Conservation (phyloP, 371 early-diverging fungal genomes). For the Mucor piriformis region DNA sequence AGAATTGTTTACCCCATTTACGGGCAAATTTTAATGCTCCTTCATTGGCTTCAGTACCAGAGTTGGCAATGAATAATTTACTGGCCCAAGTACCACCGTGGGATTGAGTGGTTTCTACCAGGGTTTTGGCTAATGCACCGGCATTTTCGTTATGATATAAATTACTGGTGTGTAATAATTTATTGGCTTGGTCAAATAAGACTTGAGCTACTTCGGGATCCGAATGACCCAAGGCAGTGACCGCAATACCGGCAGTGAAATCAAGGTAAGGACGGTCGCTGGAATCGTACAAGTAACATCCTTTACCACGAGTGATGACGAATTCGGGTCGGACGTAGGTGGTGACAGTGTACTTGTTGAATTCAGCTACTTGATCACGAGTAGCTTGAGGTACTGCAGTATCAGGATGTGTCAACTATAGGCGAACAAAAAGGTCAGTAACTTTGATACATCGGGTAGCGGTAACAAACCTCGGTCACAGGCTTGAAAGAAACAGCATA, state of each 20-base stretch:
- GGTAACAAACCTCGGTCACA: slow-evolving; percentile 24
- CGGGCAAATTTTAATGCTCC: slow-evolving; percentile 92
- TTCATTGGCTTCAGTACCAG: slow-evolving; percentile 93
- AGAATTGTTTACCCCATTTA: slow-evolving; percentile 79
- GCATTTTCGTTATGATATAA: slow-evolving; percentile 83
- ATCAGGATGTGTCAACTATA: slow-evolving; percentile 58
- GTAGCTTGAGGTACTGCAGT: slow-evolving; percentile 46
- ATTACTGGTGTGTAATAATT: slow-evolving; percentile 82
- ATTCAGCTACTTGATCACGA: slow-evolving; percentile 41
- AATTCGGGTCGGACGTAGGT: slow-evolving; percentile 71
- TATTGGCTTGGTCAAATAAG: slow-evolving; percentile 77
- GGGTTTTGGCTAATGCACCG: slow-evolving; percentile 67
- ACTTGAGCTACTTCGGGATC: slow-evolving; percentile 70
- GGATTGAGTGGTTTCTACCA: slow-evolving; percentile 63
- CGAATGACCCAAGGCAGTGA: slow-evolving; percentile 86
- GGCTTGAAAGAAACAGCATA: slow-evolving; percentile 26
- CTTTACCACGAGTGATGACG: slow-evolving; percentile 75
- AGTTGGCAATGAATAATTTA: slow-evolving; percentile 87
- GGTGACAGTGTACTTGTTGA: slow-evolving; percentile 62
- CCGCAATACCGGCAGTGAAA: slow-evolving; percentile 90
- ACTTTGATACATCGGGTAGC: too few relatives aligned
- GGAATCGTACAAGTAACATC: slow-evolving; percentile 73
- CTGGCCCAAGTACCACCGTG: slow-evolving; percentile 46
- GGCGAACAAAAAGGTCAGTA: too few relatives aligned
- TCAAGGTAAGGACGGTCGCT: slow-evolving; percentile 76